Conservation (phyloP, 2,329 filamentous ascomycete genomes). For the Aspergillus jensenii region DNA sequence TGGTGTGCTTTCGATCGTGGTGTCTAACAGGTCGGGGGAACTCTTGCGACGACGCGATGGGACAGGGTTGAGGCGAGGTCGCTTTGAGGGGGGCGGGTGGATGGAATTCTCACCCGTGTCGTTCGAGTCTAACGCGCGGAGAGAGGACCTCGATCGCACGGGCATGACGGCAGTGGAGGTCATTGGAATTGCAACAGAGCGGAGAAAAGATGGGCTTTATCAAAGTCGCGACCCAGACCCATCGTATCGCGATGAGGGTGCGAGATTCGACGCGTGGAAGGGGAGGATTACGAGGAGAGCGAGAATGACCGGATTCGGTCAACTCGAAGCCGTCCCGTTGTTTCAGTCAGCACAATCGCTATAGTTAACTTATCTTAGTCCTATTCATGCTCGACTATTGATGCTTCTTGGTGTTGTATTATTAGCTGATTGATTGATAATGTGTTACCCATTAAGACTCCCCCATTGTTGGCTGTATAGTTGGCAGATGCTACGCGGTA, state of each 20-base stretch:
- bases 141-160: constrained; percentile 33
- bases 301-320: constrained; percentile 6
- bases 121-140: constrained; percentile 30
- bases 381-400: not conserved
- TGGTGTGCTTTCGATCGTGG: constrained; percentile 20
- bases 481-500: not conserved
- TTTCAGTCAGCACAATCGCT: not conserved
- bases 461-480: too few relatives aligned
- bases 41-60: constrained; percentile 28
- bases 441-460: not conserved
- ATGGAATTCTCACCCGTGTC: constrained; percentile 16
- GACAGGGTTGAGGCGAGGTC: constrained; percentile 23
- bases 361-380: not conserved
- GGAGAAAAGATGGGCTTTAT: not conserved
- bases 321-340: constrained; percentile 4
- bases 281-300: constrained; percentile 1
- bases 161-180: constrained; percentile 30
- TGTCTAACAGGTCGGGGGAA: constrained; percentile 35
- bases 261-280: not conserved
- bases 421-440: not conserved
- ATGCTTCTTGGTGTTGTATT: not conserved
- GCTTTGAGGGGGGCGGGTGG: constrained; percentile 26
- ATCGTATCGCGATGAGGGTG: not conserved
- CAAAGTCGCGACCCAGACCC: not conserved
- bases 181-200: constrained; percentile 5